A percentile compares a stretch with the other conserved stretches of the same genome.
These are phyloP conservation scores for Glebionis coronaria DNA, from an alignment of 129 eudicot genomes.

Conservation along the genomic window DNA sequence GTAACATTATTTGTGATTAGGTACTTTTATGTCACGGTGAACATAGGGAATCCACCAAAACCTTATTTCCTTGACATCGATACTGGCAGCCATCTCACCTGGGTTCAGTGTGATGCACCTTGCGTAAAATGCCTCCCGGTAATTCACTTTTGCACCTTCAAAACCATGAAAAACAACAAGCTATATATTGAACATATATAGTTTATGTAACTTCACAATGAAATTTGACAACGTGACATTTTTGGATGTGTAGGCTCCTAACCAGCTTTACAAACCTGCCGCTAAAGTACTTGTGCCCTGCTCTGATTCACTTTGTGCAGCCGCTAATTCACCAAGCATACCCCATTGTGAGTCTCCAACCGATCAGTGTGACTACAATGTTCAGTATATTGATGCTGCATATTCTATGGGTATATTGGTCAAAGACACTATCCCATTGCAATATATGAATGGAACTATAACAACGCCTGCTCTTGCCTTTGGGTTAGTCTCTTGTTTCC, in stretches of 20 bases:
- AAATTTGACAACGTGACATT: background rate
- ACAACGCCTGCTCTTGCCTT: constrained; percentile 49
- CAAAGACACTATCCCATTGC: constrained; percentile 50
- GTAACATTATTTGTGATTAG: constrained; percentile 25
- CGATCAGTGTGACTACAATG: constrained; percentile 80
- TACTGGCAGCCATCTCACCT: constrained; percentile 76
- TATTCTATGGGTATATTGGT: constrained; percentile 69
- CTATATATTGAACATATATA: no score
- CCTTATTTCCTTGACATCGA: constrained; percentile 71
- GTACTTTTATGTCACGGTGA: constrained; percentile 55
- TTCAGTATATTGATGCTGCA: constrained; percentile 60
- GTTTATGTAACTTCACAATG: no score
- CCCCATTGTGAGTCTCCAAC: constrained; percentile 36
- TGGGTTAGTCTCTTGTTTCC: constrained; percentile 45
- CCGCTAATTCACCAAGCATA: constrained; percentile 40
- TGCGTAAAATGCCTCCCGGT: constrained; percentile 51
- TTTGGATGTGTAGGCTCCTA: constrained; percentile 62
- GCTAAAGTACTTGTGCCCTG: constrained; percentile 43
- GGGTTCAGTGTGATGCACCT: constrained; percentile 83
- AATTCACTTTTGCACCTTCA: background rate
- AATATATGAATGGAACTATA: constrained; percentile 44
- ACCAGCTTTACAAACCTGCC: constrained; percentile 62
- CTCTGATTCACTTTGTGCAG: constrained; percentile 52
- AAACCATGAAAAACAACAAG: no score
- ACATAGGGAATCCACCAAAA: constrained; percentile 61